These are phyloP conservation scores for Pharus latifolius DNA, from an alignment of 176 grass and related monocot species.

Conservation along the genomic window DNA sequence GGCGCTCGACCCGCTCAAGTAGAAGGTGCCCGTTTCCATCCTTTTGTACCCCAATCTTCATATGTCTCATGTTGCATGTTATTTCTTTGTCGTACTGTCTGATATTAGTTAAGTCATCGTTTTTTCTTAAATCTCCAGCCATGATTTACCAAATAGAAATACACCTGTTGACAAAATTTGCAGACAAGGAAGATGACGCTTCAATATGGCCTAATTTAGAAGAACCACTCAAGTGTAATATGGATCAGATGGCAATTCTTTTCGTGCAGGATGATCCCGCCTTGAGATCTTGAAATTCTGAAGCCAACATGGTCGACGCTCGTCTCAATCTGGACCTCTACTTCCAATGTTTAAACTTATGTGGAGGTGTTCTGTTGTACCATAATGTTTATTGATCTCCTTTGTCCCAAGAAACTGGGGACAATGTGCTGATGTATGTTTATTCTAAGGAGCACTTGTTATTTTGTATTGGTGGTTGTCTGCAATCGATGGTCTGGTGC, in stretches of 20 bases:
- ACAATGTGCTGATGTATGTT: background rate
- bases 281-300: constrained; percentile 16
- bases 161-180: background rate
- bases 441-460: background rate
- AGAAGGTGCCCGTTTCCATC: constrained; percentile 29
- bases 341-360: background rate
- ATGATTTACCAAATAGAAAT: background rate
- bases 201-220: background rate
- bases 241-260: background rate
- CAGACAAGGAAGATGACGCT: constrained; percentile 15
- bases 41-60: background rate
- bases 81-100: background rate
- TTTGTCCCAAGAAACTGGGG: background rate
- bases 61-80: background rate
- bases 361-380: background rate
- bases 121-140: background rate
- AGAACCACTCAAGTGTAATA: background rate
- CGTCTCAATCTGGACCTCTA: background rate
- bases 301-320: background rate
- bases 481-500: background rate
- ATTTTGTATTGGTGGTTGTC: background rate
- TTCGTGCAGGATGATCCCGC: background rate
- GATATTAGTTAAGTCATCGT: background rate
- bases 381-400: background rate
- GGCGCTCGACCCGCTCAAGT: constrained; percentile 23